Evolutionary conservation across 2,329 filamentous ascomycete species (phyloP).

Genomic region (Dactylellina drechsleri): DNA sequence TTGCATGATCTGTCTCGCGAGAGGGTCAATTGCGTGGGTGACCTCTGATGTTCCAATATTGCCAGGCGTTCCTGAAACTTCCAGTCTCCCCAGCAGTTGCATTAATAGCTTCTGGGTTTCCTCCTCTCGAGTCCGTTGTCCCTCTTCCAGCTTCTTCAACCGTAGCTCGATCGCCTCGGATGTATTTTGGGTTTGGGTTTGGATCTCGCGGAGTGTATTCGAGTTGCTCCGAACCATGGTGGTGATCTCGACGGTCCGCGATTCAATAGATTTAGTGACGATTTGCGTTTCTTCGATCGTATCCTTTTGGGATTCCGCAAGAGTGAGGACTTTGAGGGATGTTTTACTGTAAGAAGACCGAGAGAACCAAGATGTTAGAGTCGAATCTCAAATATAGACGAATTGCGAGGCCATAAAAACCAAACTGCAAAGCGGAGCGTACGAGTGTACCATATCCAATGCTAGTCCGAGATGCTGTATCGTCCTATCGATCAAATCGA

Average conservation of each 20-base stretch:
- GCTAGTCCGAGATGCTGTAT: conserved; percentile 50
- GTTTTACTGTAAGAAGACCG: conserved; percentile 41
- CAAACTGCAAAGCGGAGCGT: conserved; percentile 52
- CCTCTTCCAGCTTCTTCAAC: conserved; percentile 24
- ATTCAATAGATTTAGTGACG: conserved; percentile 27
- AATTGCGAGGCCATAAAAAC: conserved; percentile 12
- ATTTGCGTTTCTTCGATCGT: conserved; percentile 22
- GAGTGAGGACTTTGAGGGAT: conserved; percentile 39
- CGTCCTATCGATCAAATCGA: conserved; percentile 40
- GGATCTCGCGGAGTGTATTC: conserved; percentile 15
- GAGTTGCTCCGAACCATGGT: conserved; percentile 35
- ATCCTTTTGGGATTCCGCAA: conserved; percentile 36
- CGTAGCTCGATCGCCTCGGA: conserved; percentile 33
- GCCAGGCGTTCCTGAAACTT: conserved; percentile 20
- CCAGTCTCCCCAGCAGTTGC: conserved; percentile 33
- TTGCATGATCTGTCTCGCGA: conserved; percentile 42
- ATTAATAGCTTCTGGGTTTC: conserved; percentile 45
- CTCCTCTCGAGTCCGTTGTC: conserved; percentile 23
- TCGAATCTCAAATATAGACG: too few species aligned
- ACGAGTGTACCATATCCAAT: conserved; percentile 53
- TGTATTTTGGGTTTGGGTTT: conserved; percentile 8
- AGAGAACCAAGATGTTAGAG: conserved; percentile 5
- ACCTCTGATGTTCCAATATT: conserved; percentile 28
- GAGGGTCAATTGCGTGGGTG: conserved; percentile 37
- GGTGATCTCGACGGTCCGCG: conserved; percentile 35